phyloP scores from a whole-genome alignment of 2,329 filamentous ascomycete genomes.

The Fusarium sp. region DNA sequence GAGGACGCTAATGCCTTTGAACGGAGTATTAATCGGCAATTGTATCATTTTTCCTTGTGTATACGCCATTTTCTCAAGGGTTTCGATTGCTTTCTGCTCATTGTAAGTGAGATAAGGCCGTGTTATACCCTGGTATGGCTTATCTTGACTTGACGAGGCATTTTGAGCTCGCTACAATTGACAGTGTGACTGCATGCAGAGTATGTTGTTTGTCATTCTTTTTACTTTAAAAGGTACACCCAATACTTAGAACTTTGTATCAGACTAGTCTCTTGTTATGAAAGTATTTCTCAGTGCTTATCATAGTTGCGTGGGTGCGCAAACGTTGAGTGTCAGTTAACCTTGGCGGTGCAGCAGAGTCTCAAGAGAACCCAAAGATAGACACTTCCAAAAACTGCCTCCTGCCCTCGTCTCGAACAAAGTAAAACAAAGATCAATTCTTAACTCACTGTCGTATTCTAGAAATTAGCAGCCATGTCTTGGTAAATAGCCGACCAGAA shows the following conservation, averaged over 20 bases:
- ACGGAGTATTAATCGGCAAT: neutral
- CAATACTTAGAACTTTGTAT: neutral
- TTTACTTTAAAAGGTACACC: neutral
- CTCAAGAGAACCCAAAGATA: neutral
- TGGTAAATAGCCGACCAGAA: conserved; percentile 18
- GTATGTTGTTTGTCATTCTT: rapidly evolving
- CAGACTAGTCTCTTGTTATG: rapidly evolving
- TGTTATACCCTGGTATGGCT: neutral
- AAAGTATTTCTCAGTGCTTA: rapidly evolving
- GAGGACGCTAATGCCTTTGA: neutral
- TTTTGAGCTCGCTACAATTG: neutral
- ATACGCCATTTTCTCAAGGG: neutral
- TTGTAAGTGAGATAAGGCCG: rapidly evolving
- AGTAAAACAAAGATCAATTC: too few relatives aligned
- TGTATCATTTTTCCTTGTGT: neutral
- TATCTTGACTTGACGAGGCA: neutral
- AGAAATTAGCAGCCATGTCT: neutral
- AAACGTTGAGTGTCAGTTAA: neutral
- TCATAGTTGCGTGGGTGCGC: rapidly evolving
- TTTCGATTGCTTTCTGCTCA: neutral
- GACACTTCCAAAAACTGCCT: too few relatives aligned
- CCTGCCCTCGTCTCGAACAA: neutral
- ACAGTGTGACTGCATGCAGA: rapidly evolving
- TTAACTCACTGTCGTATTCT: neutral
- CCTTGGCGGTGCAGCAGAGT: neutral